Percentiles rank a stretch among this genome's conserved stretches.
Conservation (phyloP, 2,329 filamentous ascomycete species). For the Penicillium sp. region DNA sequence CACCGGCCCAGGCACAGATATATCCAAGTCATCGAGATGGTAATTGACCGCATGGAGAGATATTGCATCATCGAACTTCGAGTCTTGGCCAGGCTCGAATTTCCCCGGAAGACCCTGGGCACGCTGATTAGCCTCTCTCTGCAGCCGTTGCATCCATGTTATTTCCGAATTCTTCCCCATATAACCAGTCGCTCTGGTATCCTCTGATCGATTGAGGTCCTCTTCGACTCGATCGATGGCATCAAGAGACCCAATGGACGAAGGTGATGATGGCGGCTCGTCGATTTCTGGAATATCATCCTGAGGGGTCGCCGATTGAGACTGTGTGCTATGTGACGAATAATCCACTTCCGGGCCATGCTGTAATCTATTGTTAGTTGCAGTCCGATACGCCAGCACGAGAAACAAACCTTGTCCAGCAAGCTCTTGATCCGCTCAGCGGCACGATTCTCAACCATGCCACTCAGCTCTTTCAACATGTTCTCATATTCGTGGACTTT, state of each 20-base stretch:
- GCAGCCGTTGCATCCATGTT: slow-evolving; percentile 45
- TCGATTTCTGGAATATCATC: slow-evolving; percentile 29
- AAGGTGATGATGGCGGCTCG: slow-evolving; percentile 28
- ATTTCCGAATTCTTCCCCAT: slow-evolving; percentile 48
- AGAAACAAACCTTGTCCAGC: slow-evolving; percentile 36
- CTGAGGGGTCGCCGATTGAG: slow-evolving; percentile 31
- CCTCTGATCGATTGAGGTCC: slow-evolving; percentile 40
- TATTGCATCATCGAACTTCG: slow-evolving; percentile 31
- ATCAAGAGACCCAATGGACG: slow-evolving; percentile 43
- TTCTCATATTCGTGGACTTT: slow-evolving; percentile 40
- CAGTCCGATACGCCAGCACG: not conserved
- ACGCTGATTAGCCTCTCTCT: slow-evolving; percentile 38
- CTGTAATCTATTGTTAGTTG: slow-evolving; percentile 16
- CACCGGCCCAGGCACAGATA: slow-evolving; percentile 40
- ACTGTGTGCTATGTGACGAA: slow-evolving; percentile 24
- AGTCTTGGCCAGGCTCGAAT: slow-evolving; percentile 25
- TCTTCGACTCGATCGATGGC: slow-evolving; percentile 47
- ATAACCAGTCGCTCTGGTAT: slow-evolving; percentile 40
- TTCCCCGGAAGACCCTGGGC: slow-evolving; percentile 28
- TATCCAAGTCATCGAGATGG: slow-evolving; percentile 45
- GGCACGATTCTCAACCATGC: slow-evolving; percentile 32
- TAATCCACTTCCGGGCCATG: slow-evolving; percentile 25
- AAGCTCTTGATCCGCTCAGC: slow-evolving; percentile 36
- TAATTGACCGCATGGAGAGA: slow-evolving; percentile 38
- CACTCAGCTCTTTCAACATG: slow-evolving; percentile 37